Base-by-base conservation (phyloP, 352 stramenopile species). In the Globisporangium solare region DNA sequence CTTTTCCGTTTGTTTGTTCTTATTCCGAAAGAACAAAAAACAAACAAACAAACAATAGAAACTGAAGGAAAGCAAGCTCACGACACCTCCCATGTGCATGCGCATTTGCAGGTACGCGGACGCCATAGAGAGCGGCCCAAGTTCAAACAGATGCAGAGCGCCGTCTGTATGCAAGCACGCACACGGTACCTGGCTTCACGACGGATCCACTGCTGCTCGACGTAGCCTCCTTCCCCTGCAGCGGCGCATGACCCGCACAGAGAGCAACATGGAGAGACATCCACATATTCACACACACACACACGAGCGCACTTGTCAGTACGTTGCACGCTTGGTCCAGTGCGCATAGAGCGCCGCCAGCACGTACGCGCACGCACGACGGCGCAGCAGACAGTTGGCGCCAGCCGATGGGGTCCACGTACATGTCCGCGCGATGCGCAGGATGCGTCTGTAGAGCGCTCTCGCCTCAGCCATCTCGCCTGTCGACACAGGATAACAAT, bases 361-460 rank as follows among this genome's bases (percentile, higher is more conserved):
- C 27, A 35, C 27, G 27, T 6, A 35, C 24, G 24, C 27, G 27
- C 27, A 35, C 27, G 27, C 27, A 35, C 27, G 4, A 10, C 27
- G 27, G 7, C 7, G 27, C 27, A 35, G 5, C 27, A 35, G 27
- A 8, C 27, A 27, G 27, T 10, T 6, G 10, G 27, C 7, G 24
- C 24, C 24, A 27, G 24, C 24, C 5, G 24, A 27, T 27, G 5
- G n/a, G n/a, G 13, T 15, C 17, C 12, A 76, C 80, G 54, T 76
- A 93, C 83, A 93, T 57, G 68, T 83, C 20, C 81, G 59, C 7
- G 80, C 83, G 18, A 86, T 70, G 51, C 83, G 83, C 48, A 93
- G 65, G 45, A 91, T 77, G 60, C 80, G 83, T 41, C 79, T 76
- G 54, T 92, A 91, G 39, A 91, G 77, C 50, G 78, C 61, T 21